Evolutionary conservation across 306 rosid genomes (phyloP).

Genomic region (Canavalia gladiata): DNA sequence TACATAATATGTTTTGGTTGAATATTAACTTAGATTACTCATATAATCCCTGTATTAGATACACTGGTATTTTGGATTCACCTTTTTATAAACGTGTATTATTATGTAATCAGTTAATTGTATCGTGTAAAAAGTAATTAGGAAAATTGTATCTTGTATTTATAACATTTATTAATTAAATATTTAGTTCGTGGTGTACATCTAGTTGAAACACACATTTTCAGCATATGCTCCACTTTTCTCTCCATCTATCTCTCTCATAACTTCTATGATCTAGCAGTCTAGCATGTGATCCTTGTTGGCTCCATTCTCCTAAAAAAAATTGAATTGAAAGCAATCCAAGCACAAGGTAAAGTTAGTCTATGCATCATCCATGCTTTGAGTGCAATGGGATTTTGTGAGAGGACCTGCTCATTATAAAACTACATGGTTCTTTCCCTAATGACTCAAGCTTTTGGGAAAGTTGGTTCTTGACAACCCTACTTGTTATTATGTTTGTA

Average conservation of each 20-base stretch:
- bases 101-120: neutral
- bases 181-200: neutral
- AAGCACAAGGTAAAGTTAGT: neutral
- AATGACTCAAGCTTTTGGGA: neutral
- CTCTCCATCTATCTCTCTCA: neutral
- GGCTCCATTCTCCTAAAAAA: neutral
- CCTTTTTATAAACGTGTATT: neutral
- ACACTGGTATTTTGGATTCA: neutral
- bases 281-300: neutral
- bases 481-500: conserved; percentile 16
- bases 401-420: neutral
- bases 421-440: neutral
- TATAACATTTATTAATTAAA: conserved; percentile 10
- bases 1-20: neutral
- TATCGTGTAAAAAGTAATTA: neutral
- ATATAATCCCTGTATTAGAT: conserved; percentile 14
- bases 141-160: neutral
- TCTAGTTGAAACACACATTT: neutral
- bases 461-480: neutral
- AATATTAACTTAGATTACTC: conserved; percentile 18
- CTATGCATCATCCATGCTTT: neutral
- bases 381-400: neutral
- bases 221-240: conserved; percentile 3
- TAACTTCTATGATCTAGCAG: neutral
- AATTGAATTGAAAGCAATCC: neutral